Evolutionary conservation across 305 asterid genomes (phyloP).

Genomic region (Solanum chacoense): DNA sequence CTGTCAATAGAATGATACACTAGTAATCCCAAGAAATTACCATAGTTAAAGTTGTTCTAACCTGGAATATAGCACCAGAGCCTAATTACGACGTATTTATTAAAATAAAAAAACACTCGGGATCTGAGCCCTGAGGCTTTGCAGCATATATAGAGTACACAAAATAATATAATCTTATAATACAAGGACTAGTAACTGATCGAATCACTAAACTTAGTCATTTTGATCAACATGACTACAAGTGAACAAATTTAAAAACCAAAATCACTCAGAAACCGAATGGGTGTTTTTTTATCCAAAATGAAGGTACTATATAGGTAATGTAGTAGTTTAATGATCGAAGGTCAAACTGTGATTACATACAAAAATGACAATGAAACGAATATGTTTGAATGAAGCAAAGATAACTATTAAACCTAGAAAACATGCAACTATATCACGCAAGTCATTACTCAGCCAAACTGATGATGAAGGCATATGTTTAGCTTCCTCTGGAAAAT

Average conservation of each 20-base stretch:
- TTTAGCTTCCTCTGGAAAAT: constrained; percentile 18
- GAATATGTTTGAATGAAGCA: background rate
- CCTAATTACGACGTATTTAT: too few relatives aligned
- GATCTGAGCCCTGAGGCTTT: too few relatives aligned
- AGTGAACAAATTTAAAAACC: background rate
- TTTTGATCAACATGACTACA: too few relatives aligned
- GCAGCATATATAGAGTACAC: too few relatives aligned
- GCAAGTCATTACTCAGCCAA: background rate
- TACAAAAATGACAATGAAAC: background rate
- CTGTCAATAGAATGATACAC: background rate
- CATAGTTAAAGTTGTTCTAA: too few relatives aligned
- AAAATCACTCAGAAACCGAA: background rate
- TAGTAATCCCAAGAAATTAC: too few relatives aligned
- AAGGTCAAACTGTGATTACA: background rate
- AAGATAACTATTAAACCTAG: background rate
- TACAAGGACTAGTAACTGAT: too few relatives aligned
- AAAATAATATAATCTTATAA: too few relatives aligned
- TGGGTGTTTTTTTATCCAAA: background rate
- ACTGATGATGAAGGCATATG: constrained; percentile 13
- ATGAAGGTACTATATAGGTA: background rate
- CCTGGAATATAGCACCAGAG: too few relatives aligned
- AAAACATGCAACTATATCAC: background rate
- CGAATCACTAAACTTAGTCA: too few relatives aligned
- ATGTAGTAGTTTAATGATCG: background rate
- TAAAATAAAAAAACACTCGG: too few relatives aligned